A percentile compares a stretch with the other conserved stretches of the same genome.
Conservation (phyloP, 2,329 filamentous ascomycete species). For the Falciphora oryzae region DNA sequence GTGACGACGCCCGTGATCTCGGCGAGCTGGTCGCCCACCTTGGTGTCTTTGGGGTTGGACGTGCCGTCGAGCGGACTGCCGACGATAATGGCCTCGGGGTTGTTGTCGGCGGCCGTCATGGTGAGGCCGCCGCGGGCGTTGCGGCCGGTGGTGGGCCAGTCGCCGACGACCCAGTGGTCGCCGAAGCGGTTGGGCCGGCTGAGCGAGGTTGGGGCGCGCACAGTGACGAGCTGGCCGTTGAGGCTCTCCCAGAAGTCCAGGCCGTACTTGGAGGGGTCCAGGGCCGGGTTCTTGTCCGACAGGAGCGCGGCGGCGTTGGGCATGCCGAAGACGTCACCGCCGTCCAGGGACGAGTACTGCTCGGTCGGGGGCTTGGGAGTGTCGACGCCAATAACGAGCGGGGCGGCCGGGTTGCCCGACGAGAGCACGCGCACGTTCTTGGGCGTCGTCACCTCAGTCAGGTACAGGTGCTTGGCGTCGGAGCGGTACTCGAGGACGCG, state of each 20-base stretch:
- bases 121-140: slow-evolving; percentile 62
- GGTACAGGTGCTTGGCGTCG: slow-evolving; percentile 39
- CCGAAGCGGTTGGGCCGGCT: slow-evolving; percentile 58
- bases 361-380: slow-evolving; percentile 52
- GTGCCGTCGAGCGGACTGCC: slow-evolving; percentile 60
- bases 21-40: slow-evolving; percentile 58
- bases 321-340: slow-evolving; percentile 58
- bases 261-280: slow-evolving; percentile 57
- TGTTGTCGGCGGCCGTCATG: slow-evolving; percentile 55
- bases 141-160: slow-evolving; percentile 56
- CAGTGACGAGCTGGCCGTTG: slow-evolving; percentile 60
- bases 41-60: slow-evolving; percentile 51
- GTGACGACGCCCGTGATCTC: slow-evolving; percentile 65
- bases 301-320: slow-evolving; percentile 57
- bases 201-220: slow-evolving; percentile 51
- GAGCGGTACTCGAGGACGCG: slow-evolving; percentile 52
- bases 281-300: slow-evolving; percentile 52
- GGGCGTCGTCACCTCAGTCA: slow-evolving; percentile 50
- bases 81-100: slow-evolving; percentile 64
- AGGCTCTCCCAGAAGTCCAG: slow-evolving; percentile 71
- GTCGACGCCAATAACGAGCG: slow-evolving; percentile 56
- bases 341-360: slow-evolving; percentile 56
- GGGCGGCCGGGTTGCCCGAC: slow-evolving; percentile 17
- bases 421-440: slow-evolving; percentile 6
- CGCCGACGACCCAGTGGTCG: slow-evolving; percentile 63